Evolutionary conservation across 1,139 yeast genomes (phyloP), one percentile per base, ranked within the genome.

Genomic region (Protomyces pachydermus): DNA sequence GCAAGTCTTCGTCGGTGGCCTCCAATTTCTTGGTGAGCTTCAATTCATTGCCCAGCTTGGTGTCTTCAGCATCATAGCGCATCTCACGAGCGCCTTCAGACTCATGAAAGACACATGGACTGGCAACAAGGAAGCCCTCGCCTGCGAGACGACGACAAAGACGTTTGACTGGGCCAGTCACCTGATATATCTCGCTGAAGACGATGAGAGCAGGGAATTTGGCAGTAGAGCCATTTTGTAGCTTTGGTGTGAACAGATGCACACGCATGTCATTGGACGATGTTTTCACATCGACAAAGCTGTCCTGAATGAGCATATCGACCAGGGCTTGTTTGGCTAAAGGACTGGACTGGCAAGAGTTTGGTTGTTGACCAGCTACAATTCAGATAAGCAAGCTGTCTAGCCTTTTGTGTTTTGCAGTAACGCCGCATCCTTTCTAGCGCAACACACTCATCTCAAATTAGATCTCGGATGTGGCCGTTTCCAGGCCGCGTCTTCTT

Each of bases 111-210:
- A 86, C 84, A 1, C 90, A 85, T 1, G 95, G 95, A 46, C 87
- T 85, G 1, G 85, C 88, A 37, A 84, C 91, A 62, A 88, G 84
- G 73, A 81, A 88, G 0, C 95, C 95, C 70, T 86, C 87, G 20
- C 90, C 85, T 2, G 93, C 93, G 70, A 88, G 87, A 70, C 82
- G 86, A 70, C 85, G 85, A 51, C 90, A 93, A 72, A 87, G 85
- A 67, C 95, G 78, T 5, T 87, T 77, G 16, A 88, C 95, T 2
- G 95, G 95, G 0, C 88, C 88, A 8, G 75, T 66, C 56, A 64
- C 91, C 74, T 88, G 95, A 74, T 88, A 88, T 69, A 88, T 88
- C 73, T 88, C 95, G 67, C 89, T 84, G 75, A 84, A 87, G 9
- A 87, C 90, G 46, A 88, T 76, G 1, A 88, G 95, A 46, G 87